phyloP scores from a whole-genome alignment of 2,329 filamentous ascomycete genomes.

The Boeremia lycopersici region DNA sequence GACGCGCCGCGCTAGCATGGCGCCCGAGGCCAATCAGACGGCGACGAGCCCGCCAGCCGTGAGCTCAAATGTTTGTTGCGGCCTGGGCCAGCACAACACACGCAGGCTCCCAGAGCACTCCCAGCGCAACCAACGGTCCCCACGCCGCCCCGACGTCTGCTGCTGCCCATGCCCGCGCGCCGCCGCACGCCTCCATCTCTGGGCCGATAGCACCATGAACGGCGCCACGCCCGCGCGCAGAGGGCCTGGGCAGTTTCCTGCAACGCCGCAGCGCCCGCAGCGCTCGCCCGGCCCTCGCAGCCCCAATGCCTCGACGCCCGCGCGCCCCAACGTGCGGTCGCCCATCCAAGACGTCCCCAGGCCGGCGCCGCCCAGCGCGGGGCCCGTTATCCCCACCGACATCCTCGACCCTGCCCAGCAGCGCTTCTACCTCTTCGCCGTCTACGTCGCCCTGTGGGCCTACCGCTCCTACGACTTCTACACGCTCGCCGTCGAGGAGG shows the following conservation, averaged over 20 bases:
- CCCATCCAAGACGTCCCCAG: slow-evolving; percentile 43
- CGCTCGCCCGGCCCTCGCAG: slow-evolving; percentile 35
- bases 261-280: slow-evolving; percentile 67
- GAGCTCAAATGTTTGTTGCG: too few species aligned
- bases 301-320: slow-evolving; percentile 28
- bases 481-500: slow-evolving; percentile 76
- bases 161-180: slow-evolving; percentile 4
- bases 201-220: slow-evolving; percentile 69
- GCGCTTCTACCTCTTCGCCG: slow-evolving; percentile 80
- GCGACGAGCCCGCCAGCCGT: too few species aligned
- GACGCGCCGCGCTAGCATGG: slow-evolving; percentile 31
- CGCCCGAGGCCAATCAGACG: slow-evolving; percentile 6
- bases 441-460: slow-evolving; percentile 76
- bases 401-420: slow-evolving; percentile 90
- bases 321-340: slow-evolving; percentile 43
- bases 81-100: slow-evolving; percentile 1
- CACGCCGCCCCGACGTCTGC: not conserved
- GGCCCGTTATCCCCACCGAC: slow-evolving; percentile 78
- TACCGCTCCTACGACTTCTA: slow-evolving; percentile 91
- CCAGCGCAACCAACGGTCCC: not conserved
- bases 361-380: slow-evolving; percentile 30
- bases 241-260: slow-evolving; percentile 76
- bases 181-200: not conserved
- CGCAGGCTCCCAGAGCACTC: not conserved
- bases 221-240: slow-evolving; percentile 72